Evolutionary conservation across 2,329 filamentous ascomycete genomes (phyloP), one percentile per base, ranked within the genome.

Genomic region (Metarhizium guizhouense): DNA sequence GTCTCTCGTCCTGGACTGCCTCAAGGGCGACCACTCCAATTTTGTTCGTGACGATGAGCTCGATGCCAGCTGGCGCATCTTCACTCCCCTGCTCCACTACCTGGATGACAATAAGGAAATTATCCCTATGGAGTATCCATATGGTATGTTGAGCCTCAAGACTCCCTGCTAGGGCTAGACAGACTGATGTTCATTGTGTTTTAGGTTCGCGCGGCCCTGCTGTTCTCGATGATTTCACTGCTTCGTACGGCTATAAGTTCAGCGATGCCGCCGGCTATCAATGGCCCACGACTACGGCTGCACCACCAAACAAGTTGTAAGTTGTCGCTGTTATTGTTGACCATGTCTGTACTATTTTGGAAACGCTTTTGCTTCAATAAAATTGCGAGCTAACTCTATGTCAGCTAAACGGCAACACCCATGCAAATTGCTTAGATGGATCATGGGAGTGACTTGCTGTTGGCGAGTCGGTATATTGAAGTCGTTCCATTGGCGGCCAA

Each of bases 1-100:
- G 76, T 96, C 92, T 56, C 80, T 99, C 64, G 96, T 99, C 64
- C 82, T 99, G 56, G 94, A 99, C 72, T 94, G 93, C 64, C 81
- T 99, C 67, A 99, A 99, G 84, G 94, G 94, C 59, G 94, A 99
- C 70, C 94, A 99, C 81, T 97, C 92, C 74, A 99, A 99, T 85
- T 99, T 99, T 74, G 91, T 96, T 61, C 87, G 91, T 77, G 91
- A 96, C 65, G 91, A 96, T 69, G 94, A 99, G 78, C 82, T 99
- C 34, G 94, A 99, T 68, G 91, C 94, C 58, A 94, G 88, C 76
- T 99, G 94, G 94, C 90, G 92, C 73, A 95, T 99, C 74, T 99
- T 99, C 76, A 95, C 91, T 2, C 94, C 94, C 63, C 86, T 99
- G 42, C 81, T 99, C 60, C 93, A 99, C 79, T 99, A 99, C 76